Percentiles rank a stretch among this genome's conserved stretches.
phyloP scores from a whole-genome alignment of 805 yeast species.

The Saccharomyces eubayanus region DNA sequence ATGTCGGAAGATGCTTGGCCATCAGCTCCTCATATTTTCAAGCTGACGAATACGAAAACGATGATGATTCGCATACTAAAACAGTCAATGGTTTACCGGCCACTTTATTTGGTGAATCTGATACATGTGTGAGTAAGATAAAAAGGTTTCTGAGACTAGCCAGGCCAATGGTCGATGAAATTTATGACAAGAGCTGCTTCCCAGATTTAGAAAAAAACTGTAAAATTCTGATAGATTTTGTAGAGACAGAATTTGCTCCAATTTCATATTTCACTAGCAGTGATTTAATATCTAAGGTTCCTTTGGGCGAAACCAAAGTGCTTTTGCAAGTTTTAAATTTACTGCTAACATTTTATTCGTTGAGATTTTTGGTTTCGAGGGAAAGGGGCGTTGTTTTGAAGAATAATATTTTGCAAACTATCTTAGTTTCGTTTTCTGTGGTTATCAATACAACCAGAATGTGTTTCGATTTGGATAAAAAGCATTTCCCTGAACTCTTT shows the following conservation, averaged over 20 bases:
- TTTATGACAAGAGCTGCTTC: conserved; percentile 4
- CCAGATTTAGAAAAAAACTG: conserved; percentile 9
- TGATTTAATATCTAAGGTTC: conserved; percentile 1
- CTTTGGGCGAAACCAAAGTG: conserved; percentile 1
- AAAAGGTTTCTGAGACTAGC: conserved; percentile 11
- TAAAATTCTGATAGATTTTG: conserved; percentile 2
- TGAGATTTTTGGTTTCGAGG: conserved; percentile 10
- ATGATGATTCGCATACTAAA: not conserved
- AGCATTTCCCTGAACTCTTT: conserved; percentile 12
- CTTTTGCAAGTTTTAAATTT: not conserved
- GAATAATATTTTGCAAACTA: conserved; percentile 6
- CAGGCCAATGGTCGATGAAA: conserved; percentile 13
- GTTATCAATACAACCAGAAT: conserved; percentile 6
- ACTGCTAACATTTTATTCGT: conserved; percentile 9
- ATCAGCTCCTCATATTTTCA: conserved; percentile 5
- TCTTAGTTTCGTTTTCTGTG: conserved; percentile 13
- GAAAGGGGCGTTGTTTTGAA: conserved; percentile 8
- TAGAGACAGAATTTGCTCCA: conserved; percentile 12
- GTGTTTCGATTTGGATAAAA: conserved; percentile 13
- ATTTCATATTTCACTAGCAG: conserved; percentile 7
- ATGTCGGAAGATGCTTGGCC: conserved; percentile 20
- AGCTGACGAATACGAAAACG: conserved; percentile 2
- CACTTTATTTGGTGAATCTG: not conserved
- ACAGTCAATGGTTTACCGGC: not conserved
- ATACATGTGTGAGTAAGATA: conserved; percentile 5